These are phyloP conservation scores for Scytalidium lignicola DNA, from an alignment of 2,329 filamentous ascomycete genomes.

Conservation along the genomic window DNA sequence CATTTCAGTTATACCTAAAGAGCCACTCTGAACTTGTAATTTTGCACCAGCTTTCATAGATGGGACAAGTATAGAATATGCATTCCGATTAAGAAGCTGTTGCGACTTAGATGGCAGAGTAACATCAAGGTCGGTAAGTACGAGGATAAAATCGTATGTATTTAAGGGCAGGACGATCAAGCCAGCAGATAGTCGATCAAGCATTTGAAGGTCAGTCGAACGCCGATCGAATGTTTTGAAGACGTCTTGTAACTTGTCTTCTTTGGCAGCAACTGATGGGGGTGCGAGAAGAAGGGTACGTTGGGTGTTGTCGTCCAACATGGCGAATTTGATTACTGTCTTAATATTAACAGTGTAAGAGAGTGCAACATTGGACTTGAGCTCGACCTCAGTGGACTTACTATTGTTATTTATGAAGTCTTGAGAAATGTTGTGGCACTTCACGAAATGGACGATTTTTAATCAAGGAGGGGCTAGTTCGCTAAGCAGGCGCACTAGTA, in stretches of 20 bases:
- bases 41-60: slow-evolving; percentile 66
- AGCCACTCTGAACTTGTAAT: slow-evolving; percentile 64
- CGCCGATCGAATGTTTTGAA: slow-evolving; percentile 69
- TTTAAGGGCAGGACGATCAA: slow-evolving; percentile 69
- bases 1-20: slow-evolving; percentile 50
- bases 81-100: slow-evolving; percentile 58
- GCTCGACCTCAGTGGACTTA: too few species aligned
- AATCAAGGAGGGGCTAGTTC: too few species aligned
- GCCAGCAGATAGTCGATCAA: slow-evolving; percentile 82
- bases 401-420: too few species aligned
- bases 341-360: too few species aligned
- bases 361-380: too few species aligned
- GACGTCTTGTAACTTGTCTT: slow-evolving; percentile 67
- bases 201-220: slow-evolving; percentile 90
- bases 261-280: slow-evolving; percentile 81
- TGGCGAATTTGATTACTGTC: too few species aligned
- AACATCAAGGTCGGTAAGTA: slow-evolving; percentile 75
- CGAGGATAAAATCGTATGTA: slow-evolving; percentile 79
- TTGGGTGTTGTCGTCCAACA: background rate
- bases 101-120: slow-evolving; percentile 49
- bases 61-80: slow-evolving; percentile 64
- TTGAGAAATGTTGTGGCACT: too few species aligned
- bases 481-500: too few species aligned
- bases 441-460: too few species aligned
- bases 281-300: slow-evolving; percentile 84